phyloP scores from a whole-genome alignment of 208 protist species.

The Crithidia brevicula region DNA sequence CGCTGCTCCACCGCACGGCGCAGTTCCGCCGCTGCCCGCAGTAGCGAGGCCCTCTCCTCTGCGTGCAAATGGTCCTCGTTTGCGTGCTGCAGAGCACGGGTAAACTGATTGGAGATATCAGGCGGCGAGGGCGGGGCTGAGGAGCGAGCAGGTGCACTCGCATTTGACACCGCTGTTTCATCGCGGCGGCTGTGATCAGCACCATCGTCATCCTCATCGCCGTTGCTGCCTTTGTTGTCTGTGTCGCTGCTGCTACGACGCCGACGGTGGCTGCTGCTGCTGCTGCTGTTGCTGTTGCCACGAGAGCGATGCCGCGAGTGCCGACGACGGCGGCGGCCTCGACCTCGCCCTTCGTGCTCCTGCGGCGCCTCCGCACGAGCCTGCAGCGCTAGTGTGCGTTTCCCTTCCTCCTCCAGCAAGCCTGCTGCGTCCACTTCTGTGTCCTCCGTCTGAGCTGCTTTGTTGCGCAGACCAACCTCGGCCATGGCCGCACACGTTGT shows the following conservation, averaged over 20 bases:
- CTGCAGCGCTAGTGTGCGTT: no score
- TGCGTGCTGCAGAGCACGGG: conserved; percentile 5
- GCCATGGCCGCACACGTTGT: conserved; percentile 8
- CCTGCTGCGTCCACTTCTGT: not conserved
- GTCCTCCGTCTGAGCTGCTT: not conserved
- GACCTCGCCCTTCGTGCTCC: not conserved
- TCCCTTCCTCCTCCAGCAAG: not conserved
- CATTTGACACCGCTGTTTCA: not conserved
- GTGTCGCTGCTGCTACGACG: not conserved
- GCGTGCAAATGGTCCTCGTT: not conserved
- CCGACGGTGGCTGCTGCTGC: not conserved
- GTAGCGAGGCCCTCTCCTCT: not conserved
- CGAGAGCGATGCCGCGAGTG: conserved; percentile 9
- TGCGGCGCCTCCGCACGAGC: not conserved
- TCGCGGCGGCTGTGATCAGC: not conserved
- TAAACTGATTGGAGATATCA: not conserved
- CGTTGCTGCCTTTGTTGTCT: not conserved
- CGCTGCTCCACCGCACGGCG: conserved; percentile 15
- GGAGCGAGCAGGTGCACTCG: not conserved
- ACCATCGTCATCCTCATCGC: not conserved
- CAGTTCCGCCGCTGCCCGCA: conserved; percentile 1
- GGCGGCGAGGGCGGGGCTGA: conserved; percentile 11
- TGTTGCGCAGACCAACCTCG: conserved; percentile 7
- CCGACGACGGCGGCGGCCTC: not conserved
- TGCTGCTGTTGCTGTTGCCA: not conserved